phyloP scores from a whole-genome alignment of 768 basidiomycete genomes.

The Lactifluus piperatus region DNA sequence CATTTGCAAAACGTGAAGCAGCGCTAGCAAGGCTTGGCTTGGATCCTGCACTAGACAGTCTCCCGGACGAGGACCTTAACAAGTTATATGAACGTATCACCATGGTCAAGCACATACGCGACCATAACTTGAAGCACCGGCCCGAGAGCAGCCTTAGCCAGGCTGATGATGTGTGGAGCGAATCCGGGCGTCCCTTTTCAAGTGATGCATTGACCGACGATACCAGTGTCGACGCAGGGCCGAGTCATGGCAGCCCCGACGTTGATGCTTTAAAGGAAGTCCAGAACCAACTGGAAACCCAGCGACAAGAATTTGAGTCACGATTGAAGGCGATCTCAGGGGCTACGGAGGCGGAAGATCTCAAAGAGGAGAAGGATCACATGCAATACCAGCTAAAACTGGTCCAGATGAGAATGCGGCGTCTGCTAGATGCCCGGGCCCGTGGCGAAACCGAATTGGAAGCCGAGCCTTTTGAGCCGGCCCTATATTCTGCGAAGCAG shows the following conservation, averaged over 20 bases:
- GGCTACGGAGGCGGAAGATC: slow-evolving; percentile 72
- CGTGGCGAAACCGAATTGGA: slow-evolving; percentile 66
- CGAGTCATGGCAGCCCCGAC: slow-evolving; percentile 55
- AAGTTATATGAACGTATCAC: slow-evolving; percentile 92
- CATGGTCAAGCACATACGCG: slow-evolving; percentile 81
- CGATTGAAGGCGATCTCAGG: slow-evolving; percentile 54
- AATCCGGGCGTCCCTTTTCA: slow-evolving; percentile 68
- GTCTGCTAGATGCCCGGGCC: slow-evolving; percentile 65
- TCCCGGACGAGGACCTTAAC: slow-evolving; percentile 92
- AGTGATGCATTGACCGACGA: slow-evolving; percentile 81
- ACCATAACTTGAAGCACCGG: slow-evolving; percentile 68
- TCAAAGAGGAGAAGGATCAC: slow-evolving; percentile 86
- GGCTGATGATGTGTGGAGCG: slow-evolving; percentile 85
- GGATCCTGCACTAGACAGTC: slow-evolving; percentile 83
- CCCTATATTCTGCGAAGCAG: slow-evolving; percentile 75
- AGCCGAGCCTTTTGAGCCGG: slow-evolving; percentile 61
- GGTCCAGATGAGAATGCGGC: slow-evolving; percentile 75
- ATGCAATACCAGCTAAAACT: slow-evolving; percentile 83
- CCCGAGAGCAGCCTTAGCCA: slow-evolving; percentile 87
- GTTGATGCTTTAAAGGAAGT: slow-evolving; percentile 59
- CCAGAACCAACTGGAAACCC: slow-evolving; percentile 56
- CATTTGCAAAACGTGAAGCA: slow-evolving; percentile 92
- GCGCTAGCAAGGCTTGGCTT: slow-evolving; percentile 79
- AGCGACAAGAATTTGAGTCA: slow-evolving; percentile 44
- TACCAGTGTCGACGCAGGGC: slow-evolving; percentile 67